These are phyloP conservation scores for Mortierella alpina DNA, from an alignment of 192 early-diverging fungal species.

Conservation along the genomic window DNA sequence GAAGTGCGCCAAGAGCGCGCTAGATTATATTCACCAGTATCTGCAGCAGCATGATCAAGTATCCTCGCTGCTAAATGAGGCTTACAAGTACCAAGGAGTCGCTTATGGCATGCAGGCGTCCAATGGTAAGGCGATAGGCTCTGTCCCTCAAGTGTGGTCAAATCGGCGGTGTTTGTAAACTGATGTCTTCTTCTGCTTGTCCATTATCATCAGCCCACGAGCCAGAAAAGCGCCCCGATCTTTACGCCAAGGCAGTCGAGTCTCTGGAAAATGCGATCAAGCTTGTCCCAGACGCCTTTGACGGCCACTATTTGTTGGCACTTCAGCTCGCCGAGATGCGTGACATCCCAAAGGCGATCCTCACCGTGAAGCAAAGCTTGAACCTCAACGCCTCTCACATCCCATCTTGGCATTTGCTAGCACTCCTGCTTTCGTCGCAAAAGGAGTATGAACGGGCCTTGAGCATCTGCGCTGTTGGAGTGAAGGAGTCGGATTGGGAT, in stretches of 20 bases:
- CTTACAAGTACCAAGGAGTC: constrained; percentile 33
- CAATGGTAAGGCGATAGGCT: constrained; percentile 7
- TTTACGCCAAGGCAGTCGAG: constrained; percentile 69
- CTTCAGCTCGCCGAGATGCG: constrained; percentile 76
- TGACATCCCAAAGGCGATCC: constrained; percentile 67
- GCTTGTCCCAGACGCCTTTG: constrained; percentile 61
- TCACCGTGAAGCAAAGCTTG: constrained; percentile 64
- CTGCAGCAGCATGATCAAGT: constrained; percentile 51
- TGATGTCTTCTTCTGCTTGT: neutral
- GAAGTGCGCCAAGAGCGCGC: constrained; percentile 11
- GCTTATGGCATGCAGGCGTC: constrained; percentile 42
- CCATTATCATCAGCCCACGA: constrained; percentile 59
- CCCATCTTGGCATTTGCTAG: constrained; percentile 83
- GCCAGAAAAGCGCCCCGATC: constrained; percentile 68
- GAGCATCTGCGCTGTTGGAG: constrained; percentile 71
- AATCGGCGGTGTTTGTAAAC: neutral
- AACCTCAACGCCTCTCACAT: constrained; percentile 64
- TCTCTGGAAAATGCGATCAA: constrained; percentile 64
- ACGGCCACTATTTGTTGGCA: constrained; percentile 74
- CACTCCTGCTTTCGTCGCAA: constrained; percentile 71
- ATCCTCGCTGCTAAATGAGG: constrained; percentile 23
- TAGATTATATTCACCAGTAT: constrained; percentile 20
- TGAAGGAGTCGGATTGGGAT: constrained; percentile 67
- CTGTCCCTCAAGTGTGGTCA: neutral
- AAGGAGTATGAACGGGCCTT: constrained; percentile 73